phyloP scores from a whole-genome alignment of 805 yeast species.

The Ogataea ramenticola region DNA sequence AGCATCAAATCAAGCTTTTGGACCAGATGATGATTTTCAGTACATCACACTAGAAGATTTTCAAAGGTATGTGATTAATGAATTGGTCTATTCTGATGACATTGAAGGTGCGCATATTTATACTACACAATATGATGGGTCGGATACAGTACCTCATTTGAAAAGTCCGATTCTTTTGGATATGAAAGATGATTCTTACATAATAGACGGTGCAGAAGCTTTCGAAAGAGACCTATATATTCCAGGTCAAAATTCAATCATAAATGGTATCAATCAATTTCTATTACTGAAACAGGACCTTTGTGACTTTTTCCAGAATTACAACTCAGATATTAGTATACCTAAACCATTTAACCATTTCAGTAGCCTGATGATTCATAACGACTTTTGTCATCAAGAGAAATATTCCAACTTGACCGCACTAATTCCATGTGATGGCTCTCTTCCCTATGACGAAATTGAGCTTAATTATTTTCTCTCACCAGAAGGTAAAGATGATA shows the following conservation, averaged over 20 bases:
- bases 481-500: conserved; percentile 24
- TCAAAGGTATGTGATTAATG: conserved; percentile 28
- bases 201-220: conserved; percentile 40
- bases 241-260: conserved; percentile 52
- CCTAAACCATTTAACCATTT: conserved; percentile 8
- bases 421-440: conserved; percentile 41
- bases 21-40: conserved; percentile 3
- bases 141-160: conserved; percentile 10
- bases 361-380: conserved; percentile 10
- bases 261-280: conserved; percentile 53
- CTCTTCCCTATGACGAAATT: conserved; percentile 30
- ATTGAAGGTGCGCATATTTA: conserved; percentile 22
- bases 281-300: conserved; percentile 14
- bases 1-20: conserved; percentile 74
- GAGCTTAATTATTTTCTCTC: conserved; percentile 37
- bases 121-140: conserved; percentile 17
- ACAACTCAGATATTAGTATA: conserved; percentile 1
- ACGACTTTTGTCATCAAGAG: conserved; percentile 13
- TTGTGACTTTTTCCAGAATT: background rate
- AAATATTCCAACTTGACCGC: conserved; percentile 32
- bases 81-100: conserved; percentile 21
- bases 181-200: conserved; percentile 21
- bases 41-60: conserved; percentile 11
- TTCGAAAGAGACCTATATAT: conserved; percentile 54
- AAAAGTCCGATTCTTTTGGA: conserved; percentile 27